Percentiles rank a stretch among this genome's conserved stretches.
These are phyloP conservation scores for Bolboschoenoplectus hybrid DNA, from an alignment of 202 grass and related monocot species.

Conservation along the genomic window DNA sequence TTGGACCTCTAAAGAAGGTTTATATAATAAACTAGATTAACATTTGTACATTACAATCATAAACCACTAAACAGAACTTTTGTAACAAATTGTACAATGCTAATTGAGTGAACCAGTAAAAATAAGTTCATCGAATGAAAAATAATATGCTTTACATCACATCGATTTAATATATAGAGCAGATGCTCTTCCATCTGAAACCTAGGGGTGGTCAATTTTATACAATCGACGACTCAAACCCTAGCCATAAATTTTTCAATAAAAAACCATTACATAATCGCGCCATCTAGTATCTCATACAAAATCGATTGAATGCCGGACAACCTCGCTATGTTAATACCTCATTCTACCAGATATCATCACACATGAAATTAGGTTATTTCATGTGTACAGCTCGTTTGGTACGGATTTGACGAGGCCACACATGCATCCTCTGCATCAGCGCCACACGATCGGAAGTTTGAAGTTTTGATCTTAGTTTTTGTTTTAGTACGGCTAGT, in stretches of 20 bases:
- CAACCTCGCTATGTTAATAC: slow-evolving; percentile 41
- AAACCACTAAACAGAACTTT: neutral
- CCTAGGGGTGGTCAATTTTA: slow-evolving; percentile 31
- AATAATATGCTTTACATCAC: slow-evolving; percentile 28
- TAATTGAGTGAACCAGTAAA: neutral
- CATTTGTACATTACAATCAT: neutral
- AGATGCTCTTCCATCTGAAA: neutral
- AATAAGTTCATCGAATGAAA: neutral
- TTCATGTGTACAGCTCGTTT: neutral
- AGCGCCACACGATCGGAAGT: slow-evolving; percentile 20
- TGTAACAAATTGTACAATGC: neutral
- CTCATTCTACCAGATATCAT: neutral
- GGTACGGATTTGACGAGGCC: neutral
- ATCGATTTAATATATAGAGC: neutral
- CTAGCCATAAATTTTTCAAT: slow-evolving; percentile 4
- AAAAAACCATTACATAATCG: neutral
- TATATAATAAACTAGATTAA: slow-evolving; percentile 5
- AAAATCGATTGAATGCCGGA: neutral
- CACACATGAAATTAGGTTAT: slow-evolving; percentile 12
- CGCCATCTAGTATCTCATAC: neutral
- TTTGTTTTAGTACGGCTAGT: slow-evolving; percentile 3
- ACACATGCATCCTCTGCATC: slow-evolving; percentile 14
- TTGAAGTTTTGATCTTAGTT: slow-evolving; percentile 4
- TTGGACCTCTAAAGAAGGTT: too few species aligned
- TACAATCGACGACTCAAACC: slow-evolving; percentile 20